Conservation (phyloP, 768 basidiomycete genomes). For the Leccinum sublutescens region DNA sequence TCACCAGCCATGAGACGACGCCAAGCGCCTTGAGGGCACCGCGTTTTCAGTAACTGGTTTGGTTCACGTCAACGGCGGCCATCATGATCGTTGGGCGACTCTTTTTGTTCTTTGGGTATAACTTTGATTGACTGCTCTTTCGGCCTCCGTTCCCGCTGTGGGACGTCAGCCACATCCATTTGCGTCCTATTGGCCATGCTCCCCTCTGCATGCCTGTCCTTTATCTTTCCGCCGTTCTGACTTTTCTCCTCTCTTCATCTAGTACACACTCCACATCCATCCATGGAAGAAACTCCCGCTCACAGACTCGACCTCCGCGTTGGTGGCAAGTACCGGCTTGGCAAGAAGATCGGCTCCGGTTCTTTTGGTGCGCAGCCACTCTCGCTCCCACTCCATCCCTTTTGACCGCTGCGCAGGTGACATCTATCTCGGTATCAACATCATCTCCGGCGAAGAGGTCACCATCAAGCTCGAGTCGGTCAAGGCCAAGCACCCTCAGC, state of each 20-base stretch:
- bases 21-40: conserved; percentile 30
- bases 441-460: too few species aligned
- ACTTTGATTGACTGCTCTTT: background rate
- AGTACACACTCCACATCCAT: conserved; percentile 16
- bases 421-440: background rate
- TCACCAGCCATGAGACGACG: conserved; percentile 11
- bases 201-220: conserved; percentile 31
- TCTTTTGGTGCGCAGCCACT: conserved; percentile 76
- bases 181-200: conserved; percentile 30
- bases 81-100: conserved; percentile 3
- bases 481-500: too few species aligned
- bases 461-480: too few species aligned
- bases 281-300: conserved; percentile 71
- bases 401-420: conserved; percentile 59
- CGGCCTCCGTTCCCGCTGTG: conserved; percentile 5
- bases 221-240: conserved; percentile 21
- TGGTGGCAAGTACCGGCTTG: conserved; percentile 94
- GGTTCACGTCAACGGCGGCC: conserved; percentile 1
- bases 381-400: background rate
- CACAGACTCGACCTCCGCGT: conserved; percentile 84
- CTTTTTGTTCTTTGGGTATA: background rate
- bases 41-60: conserved; percentile 22
- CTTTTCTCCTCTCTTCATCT: conserved; percentile 7
- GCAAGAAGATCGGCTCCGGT: conserved; percentile 99
- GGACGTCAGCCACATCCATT: conserved; percentile 38